phyloP scores from a whole-genome alignment of 768 basidiomycete genomes.

The Boletus vermiculosoides region DNA sequence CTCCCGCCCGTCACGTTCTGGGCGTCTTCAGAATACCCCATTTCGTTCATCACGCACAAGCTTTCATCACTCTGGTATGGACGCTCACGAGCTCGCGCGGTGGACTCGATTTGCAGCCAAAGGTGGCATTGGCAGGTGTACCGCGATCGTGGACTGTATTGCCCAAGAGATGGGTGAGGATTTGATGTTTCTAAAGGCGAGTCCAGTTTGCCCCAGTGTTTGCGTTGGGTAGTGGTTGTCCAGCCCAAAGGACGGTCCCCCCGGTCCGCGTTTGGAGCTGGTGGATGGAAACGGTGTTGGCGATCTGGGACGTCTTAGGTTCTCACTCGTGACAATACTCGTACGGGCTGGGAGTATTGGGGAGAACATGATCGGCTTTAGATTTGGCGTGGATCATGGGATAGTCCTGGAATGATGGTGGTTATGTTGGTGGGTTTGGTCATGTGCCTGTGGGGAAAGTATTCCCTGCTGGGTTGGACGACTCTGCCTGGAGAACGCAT shows the following conservation, averaged over 20 bases:
- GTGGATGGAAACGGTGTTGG: neutral
- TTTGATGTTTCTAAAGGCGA: slow-evolving; percentile 83
- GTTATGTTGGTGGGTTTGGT: neutral
- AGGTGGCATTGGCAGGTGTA: slow-evolving; percentile 82
- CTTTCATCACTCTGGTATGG: slow-evolving; percentile 41
- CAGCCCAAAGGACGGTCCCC: neutral
- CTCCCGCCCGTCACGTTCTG: neutral
- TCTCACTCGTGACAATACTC: neutral
- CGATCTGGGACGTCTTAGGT: neutral
- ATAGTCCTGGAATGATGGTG: neutral
- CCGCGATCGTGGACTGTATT: slow-evolving; percentile 70
- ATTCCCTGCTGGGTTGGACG: neutral
- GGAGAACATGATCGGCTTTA: too few species aligned
- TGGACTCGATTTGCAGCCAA: slow-evolving; percentile 87
- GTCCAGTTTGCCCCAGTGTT: slow-evolving; percentile 11
- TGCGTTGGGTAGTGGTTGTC: neutral
- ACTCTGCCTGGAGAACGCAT: neutral
- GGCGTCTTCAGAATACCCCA: neutral
- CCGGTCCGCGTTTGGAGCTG: neutral
- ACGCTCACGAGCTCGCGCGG: slow-evolving; percentile 66
- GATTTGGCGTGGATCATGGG: neutral
- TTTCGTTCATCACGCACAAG: neutral
- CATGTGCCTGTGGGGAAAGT: neutral
- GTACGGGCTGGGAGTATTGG: too few species aligned
- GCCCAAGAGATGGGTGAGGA: slow-evolving; percentile 67